phyloP scores from a whole-genome alignment of 345 rosid genomes.

The Pistacia vera region DNA sequence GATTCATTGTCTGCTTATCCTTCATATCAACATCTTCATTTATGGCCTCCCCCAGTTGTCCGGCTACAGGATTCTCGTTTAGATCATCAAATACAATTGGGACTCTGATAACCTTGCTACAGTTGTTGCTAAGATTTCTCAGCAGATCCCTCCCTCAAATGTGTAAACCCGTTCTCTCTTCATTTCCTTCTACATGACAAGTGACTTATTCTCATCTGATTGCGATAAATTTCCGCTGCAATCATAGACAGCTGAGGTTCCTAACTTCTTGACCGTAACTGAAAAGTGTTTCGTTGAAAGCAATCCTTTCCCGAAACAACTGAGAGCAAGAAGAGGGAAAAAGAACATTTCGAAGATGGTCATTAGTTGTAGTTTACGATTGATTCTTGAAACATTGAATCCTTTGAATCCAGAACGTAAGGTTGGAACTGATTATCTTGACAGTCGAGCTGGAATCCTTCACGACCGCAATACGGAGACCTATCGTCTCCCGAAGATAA shows the following conservation, averaged over 20 bases:
- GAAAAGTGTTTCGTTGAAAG: neutral
- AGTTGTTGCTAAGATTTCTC: neutral
- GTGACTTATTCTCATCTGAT: neutral
- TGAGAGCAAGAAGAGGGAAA: neutral
- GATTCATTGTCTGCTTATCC: neutral
- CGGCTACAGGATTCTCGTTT: neutral
- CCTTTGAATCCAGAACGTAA: neutral
- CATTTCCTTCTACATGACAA: neutral
- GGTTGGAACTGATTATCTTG: neutral
- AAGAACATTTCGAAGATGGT: conserved; percentile 24
- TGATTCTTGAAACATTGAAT: conserved; percentile 7
- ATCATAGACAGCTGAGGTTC: conserved; percentile 33
- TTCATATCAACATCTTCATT: conserved; percentile 25
- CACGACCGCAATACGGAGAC: conserved; percentile 36
- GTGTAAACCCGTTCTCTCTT: neutral
- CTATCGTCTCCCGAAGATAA: conserved; percentile 49
- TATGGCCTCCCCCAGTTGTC: neutral
- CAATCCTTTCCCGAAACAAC: neutral
- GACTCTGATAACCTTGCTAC: neutral
- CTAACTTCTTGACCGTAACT: neutral
- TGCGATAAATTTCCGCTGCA: conserved; percentile 14
- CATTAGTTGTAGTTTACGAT: neutral
- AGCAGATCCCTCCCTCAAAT: neutral
- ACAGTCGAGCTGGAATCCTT: conserved; percentile 41
- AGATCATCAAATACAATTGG: conserved; percentile 11